These are phyloP conservation scores for Schizothecium vesticola DNA, from an alignment of 495 filamentous ascomycete species.

Conservation along the genomic window DNA sequence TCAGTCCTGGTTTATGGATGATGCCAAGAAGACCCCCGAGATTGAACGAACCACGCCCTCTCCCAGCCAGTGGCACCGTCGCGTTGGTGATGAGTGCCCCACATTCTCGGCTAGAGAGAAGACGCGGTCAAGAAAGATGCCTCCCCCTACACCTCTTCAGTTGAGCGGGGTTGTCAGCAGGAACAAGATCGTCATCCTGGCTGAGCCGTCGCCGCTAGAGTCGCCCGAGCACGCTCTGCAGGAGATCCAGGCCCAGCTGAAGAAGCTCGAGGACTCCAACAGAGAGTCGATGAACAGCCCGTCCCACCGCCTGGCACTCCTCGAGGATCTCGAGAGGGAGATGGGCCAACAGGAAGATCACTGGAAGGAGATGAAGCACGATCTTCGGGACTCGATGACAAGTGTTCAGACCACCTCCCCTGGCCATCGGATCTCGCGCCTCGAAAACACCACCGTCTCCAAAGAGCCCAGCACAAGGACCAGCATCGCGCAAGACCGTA, in stretches of 20 bases:
- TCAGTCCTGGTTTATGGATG: slow-evolving; percentile 5
- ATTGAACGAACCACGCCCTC: slow-evolving; percentile 8
- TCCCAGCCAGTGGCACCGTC: slow-evolving; percentile 41
- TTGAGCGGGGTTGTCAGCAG: slow-evolving; percentile 28
- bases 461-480: slow-evolving; percentile 19
- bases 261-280: slow-evolving; percentile 36
- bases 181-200: slow-evolving; percentile 32
- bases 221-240: slow-evolving; percentile 44
- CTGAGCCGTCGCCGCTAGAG: slow-evolving; percentile 45
- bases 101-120: slow-evolving; percentile 46
- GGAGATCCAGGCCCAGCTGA: slow-evolving; percentile 47
- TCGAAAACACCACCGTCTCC: slow-evolving; percentile 18
- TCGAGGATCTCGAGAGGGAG: slow-evolving; percentile 49
- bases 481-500: slow-evolving; percentile 30
- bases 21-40: slow-evolving; percentile 10
- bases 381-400: slow-evolving; percentile 46
- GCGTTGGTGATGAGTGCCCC: slow-evolving; percentile 49
- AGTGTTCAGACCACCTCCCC: slow-evolving; percentile 33
- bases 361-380: slow-evolving; percentile 47
- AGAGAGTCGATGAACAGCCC: slow-evolving; percentile 27
- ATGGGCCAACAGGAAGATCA: slow-evolving; percentile 47
- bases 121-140: slow-evolving; percentile 37
- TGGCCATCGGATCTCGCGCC: slow-evolving; percentile 21
- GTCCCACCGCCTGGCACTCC: slow-evolving; percentile 35
- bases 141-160: slow-evolving; percentile 45